Conservation (phyloP, 148 eudicot genomes). For the Cornus suecica region DNA sequence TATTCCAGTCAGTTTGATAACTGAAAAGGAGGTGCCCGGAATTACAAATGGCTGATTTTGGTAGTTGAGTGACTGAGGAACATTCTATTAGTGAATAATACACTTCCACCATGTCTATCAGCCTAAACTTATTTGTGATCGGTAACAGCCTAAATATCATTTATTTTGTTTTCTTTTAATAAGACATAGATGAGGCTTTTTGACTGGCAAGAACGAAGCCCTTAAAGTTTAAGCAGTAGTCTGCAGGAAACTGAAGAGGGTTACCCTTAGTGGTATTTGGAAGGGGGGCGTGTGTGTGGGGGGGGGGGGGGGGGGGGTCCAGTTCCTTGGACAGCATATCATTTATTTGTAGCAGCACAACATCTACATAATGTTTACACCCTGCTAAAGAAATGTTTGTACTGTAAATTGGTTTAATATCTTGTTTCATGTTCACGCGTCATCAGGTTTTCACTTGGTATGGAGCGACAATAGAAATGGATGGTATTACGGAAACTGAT, state of each 20-base stretch:
- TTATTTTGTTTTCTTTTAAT: neutral
- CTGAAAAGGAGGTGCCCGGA: neutral
- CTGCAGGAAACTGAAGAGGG: neutral
- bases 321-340: no score
- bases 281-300: no score
- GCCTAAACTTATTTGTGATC: neutral
- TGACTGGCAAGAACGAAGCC: neutral
- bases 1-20: neutral
- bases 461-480: constrained; percentile 95
- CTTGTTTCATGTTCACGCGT: neutral
- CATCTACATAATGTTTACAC: neutral
- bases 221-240: neutral
- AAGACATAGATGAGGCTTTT: neutral
- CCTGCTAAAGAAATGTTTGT: neutral
- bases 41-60: neutral
- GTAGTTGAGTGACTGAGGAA: neutral
- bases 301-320: no score
- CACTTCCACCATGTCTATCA: neutral
- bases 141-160: no score
- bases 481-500: constrained; percentile 81
- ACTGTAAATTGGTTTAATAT: neutral
- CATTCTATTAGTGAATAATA: neutral
- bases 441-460: constrained; percentile 90
- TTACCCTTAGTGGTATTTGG: no score
- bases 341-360: no score